These are phyloP conservation scores for Cystobasidium pallidum DNA, from an alignment of 1,284 basidiomycete genomes.

Conservation along the genomic window DNA sequence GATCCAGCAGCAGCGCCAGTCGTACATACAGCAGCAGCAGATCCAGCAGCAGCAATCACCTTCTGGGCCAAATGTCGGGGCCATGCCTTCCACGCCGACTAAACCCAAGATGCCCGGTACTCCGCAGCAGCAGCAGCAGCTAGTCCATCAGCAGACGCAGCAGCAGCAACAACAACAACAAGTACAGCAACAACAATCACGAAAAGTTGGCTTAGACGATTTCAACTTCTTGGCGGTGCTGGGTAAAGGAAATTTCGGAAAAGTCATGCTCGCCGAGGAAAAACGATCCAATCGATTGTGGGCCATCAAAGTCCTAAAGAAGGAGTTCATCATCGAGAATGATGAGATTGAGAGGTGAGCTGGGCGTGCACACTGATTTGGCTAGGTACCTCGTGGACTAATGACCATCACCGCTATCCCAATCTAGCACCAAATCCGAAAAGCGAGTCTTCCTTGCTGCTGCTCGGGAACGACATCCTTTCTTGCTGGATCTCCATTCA, in stretches of 20 bases:
- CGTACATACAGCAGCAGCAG: conserved; percentile 51
- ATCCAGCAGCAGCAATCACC: conserved; percentile 56
- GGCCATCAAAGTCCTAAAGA: conserved; percentile 99
- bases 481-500: conserved; percentile 93
- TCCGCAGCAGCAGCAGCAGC: neutral
- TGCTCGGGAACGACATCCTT: conserved; percentile 94
- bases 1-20: conserved; percentile 41
- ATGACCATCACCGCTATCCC: no score
- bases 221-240: conserved; percentile 99
- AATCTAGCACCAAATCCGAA: conserved; percentile 87
- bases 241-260: conserved; percentile 99
- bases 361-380: neutral
- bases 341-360: conserved; percentile 92
- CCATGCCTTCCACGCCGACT: conserved; percentile 37
- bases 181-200: conserved; percentile 58
- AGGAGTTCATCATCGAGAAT: conserved; percentile 99
- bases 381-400: neutral
- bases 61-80: conserved; percentile 49
- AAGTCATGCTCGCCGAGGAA: conserved; percentile 99
- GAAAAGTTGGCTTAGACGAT: conserved; percentile 94
- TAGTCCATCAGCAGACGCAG: neutral
- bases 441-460: conserved; percentile 97
- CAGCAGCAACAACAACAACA: conserved; percentile 38
- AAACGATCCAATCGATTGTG: conserved; percentile 85
- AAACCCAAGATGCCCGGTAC: neutral